These are phyloP conservation scores for Candida mattraensis DNA, from an alignment of 805 yeast species.

Conservation along the genomic window DNA sequence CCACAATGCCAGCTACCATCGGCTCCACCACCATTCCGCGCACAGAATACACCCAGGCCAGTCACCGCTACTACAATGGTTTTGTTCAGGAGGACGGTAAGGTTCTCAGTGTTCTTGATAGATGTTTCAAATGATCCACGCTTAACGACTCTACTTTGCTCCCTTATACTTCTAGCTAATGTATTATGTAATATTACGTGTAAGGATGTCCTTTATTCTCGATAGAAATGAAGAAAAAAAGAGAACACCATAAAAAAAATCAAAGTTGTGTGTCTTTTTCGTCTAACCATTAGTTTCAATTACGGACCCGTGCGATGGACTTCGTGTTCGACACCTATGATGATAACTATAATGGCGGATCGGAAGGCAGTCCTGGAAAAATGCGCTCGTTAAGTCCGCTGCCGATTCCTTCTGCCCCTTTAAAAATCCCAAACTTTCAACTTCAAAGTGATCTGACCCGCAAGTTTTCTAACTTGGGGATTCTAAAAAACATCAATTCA, in stretches of 20 bases:
- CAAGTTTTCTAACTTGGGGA: conserved; percentile 35
- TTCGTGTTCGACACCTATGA: conserved; percentile 30
- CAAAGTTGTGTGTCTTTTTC: conserved; percentile 7
- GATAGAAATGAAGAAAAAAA: too few species aligned
- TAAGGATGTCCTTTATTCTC: too few species aligned
- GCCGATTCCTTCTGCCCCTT: conserved; percentile 42
- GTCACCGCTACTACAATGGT: conserved; percentile 3
- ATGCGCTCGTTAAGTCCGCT: conserved; percentile 9
- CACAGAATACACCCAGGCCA: conserved; percentile 1
- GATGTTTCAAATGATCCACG: conserved; percentile 11
- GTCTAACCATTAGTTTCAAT: too few species aligned
- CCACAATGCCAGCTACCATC: too few species aligned
- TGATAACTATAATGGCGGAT: conserved; percentile 10
- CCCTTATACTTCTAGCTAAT: too few species aligned
- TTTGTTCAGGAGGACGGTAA: conserved; percentile 17
- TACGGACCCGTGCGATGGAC: conserved; percentile 30
- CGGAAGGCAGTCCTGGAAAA: conserved; percentile 2
- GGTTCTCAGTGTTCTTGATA: conserved; percentile 14
- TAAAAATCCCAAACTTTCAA: conserved; percentile 37
- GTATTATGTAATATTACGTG: too few species aligned
- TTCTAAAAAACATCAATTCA: conserved; percentile 28
- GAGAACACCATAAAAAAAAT: too few species aligned
- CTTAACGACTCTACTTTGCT: too few species aligned
- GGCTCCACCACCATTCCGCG: background rate
- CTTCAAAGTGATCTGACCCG: conserved; percentile 37